A percentile compares a stretch with the other conserved stretches of the same genome.
Evolutionary conservation across 1,139 yeast genomes (phyloP).

Genomic region (Candida neerlandica): DNA sequence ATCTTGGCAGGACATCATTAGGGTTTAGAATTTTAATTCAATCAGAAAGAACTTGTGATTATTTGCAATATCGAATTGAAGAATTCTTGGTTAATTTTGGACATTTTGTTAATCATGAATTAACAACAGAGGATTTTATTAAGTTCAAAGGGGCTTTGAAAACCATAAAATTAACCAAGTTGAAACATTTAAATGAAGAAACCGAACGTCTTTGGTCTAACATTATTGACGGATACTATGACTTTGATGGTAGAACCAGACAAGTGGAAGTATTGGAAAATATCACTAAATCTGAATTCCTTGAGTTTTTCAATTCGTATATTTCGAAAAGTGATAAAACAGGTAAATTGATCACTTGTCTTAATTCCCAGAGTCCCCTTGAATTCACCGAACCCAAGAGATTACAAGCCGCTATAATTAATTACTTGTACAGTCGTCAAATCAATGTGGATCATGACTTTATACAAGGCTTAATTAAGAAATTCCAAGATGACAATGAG

Average conservation of each 20-base stretch:
- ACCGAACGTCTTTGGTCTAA: slow-evolving; percentile 63
- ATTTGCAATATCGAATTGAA: slow-evolving; percentile 76
- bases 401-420: slow-evolving; percentile 29
- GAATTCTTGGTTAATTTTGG: slow-evolving; percentile 54
- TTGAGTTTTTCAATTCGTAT: slow-evolving; percentile 55
- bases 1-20: slow-evolving; percentile 69
- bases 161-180: slow-evolving; percentile 65
- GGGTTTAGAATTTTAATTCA: slow-evolving; percentile 84
- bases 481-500: slow-evolving; percentile 19
- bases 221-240: slow-evolving; percentile 75
- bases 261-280: slow-evolving; percentile 59
- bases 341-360: slow-evolving; percentile 62
- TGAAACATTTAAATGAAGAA: slow-evolving; percentile 81
- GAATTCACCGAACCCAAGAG: slow-evolving; percentile 25
- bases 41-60: slow-evolving; percentile 76
- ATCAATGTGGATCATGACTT: slow-evolving; percentile 29
- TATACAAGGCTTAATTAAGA: slow-evolving; percentile 28
- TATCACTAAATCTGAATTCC: slow-evolving; percentile 59
- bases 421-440: slow-evolving; percentile 27
- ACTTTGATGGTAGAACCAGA: slow-evolving; percentile 59
- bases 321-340: slow-evolving; percentile 35
- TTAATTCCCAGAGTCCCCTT: slow-evolving; percentile 59
- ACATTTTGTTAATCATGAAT: slow-evolving; percentile 31
- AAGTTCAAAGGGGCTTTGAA: slow-evolving; percentile 72
- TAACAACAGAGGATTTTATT: slow-evolving; percentile 64